Conservation (phyloP, 345 rosid genomes). For the Jatropha curcas region DNA sequence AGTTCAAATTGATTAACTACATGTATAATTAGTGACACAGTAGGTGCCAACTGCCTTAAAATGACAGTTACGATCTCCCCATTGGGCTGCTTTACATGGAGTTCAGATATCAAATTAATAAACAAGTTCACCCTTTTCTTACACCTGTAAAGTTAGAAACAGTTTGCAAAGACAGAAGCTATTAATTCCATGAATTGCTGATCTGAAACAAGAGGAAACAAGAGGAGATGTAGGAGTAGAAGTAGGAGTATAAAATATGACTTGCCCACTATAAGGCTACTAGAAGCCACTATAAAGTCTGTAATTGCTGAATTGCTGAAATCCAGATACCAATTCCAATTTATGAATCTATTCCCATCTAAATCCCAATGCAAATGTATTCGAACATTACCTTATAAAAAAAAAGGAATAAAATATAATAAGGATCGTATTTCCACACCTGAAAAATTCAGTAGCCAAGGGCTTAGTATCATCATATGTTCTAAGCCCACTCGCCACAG, state of each 20-base stretch:
- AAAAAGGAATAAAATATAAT: background rate
- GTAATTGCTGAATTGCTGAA: no score
- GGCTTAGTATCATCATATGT: conserved; percentile 59
- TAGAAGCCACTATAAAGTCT: background rate
- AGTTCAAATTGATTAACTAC: background rate
- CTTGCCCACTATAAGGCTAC: background rate
- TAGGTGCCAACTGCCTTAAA: background rate
- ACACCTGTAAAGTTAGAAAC: background rate
- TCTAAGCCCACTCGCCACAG: conserved; percentile 53
- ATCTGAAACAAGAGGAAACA: background rate
- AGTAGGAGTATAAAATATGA: background rate
- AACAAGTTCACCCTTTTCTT: background rate
- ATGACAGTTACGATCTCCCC: background rate
- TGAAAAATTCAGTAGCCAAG: conserved; percentile 51
- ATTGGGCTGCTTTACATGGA: background rate
- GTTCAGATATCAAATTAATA: background rate
- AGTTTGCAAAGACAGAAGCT: background rate
- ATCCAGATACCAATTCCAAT: background rate
- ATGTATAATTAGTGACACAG: background rate
- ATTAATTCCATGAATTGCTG: background rate
- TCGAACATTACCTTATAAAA: background rate
- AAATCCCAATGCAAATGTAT: background rate
- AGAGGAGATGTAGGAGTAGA: background rate
- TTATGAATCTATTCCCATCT: background rate
- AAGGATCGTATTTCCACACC: conserved; percentile 27